Evolutionary conservation across 371 early-diverging fungal species (phyloP), one percentile per base, ranked within the genome.

Genomic region (Entomophthora muscae): DNA sequence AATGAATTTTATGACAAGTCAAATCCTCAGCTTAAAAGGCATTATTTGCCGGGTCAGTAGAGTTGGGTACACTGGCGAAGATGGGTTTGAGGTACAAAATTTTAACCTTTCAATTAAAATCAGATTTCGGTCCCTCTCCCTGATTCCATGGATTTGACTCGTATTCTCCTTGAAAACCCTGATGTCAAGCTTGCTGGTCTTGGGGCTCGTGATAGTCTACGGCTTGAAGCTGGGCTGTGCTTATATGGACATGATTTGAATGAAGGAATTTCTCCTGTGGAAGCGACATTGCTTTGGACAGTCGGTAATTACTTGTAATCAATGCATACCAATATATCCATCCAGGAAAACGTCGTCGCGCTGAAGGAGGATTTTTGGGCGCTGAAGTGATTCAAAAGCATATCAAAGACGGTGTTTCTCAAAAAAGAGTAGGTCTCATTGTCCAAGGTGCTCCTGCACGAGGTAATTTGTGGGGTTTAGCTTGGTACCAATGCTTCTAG

Each of bases 61-160:
- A 52, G 93, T 90, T 32, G 98, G 98, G 24, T 98, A 98, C 77
- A 97, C 98, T 62, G 98, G 98, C 59, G 98, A 98, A 74, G 98
- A 98, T 74, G 98, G 98, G n/a, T 96, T 98, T 70, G 98, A 98
- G 80, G 88, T 89, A 69, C 59, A 65, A 61, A 22, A 32, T 32
- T n/a, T 29, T 67, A 21, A 65, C 28, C 27, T 54, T 21, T 22
- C 28, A 21, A 1, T 24, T 29, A 26, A 33, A 3, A n/a, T 23
- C 64, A 87, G 87, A 87, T 95, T 66, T 90, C 93, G 12, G n/a
- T 97, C 61, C 83, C 89, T 27, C 76, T 83, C 3, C 69, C 72
- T 52, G 81, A 88, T 32, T 83, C 82, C 17, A 79, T 81, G 22
- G 68, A 65, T 32, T 73, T 97, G 52, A 83, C 90, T 59, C 75